Evolutionary conservation across 805 yeast species (phyloP).

Genomic region (Metschnikowia noctiluminum): DNA sequence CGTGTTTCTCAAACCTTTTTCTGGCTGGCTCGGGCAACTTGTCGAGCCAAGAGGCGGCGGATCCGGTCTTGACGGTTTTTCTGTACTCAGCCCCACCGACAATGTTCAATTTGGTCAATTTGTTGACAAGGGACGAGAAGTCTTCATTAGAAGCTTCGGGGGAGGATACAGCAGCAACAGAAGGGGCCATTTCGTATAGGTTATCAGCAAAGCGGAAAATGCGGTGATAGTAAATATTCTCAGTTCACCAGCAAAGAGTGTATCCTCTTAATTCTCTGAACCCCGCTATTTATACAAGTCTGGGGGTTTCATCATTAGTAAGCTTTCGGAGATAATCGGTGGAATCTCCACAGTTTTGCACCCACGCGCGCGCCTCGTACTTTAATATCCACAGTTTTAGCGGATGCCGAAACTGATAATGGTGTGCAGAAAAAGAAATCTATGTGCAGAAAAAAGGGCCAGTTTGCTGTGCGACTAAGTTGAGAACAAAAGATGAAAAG

Average conservation of each 20-base stretch:
- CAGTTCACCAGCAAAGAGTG: too few relatives aligned
- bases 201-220: background rate
- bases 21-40: conserved; percentile 23
- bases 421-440: too few relatives aligned
- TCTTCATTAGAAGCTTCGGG: conserved; percentile 3
- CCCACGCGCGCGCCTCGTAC: conserved; percentile 1
- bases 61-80: conserved; percentile 13
- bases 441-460: too few relatives aligned
- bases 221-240: too few relatives aligned
- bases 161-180: conserved; percentile 3
- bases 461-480: too few relatives aligned
- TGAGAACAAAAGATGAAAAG: too few relatives aligned
- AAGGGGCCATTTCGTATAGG: conserved; percentile 4
- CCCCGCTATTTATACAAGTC: background rate
- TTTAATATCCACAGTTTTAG: background rate
- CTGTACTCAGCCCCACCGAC: conserved; percentile 11
- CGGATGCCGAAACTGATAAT: background rate
- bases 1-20: conserved; percentile 23
- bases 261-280: too few relatives aligned
- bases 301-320: background rate
- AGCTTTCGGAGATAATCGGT: background rate
- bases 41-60: conserved; percentile 17
- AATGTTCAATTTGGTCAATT: conserved; percentile 11
- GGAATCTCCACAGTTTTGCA: conserved; percentile 11
- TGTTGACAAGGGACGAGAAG: conserved; percentile 9